Evolutionary conservation across 371 early-diverging fungal genomes (phyloP), one percentile per base, ranked within the genome.

Genomic region (Zancudomyces culisetae): DNA sequence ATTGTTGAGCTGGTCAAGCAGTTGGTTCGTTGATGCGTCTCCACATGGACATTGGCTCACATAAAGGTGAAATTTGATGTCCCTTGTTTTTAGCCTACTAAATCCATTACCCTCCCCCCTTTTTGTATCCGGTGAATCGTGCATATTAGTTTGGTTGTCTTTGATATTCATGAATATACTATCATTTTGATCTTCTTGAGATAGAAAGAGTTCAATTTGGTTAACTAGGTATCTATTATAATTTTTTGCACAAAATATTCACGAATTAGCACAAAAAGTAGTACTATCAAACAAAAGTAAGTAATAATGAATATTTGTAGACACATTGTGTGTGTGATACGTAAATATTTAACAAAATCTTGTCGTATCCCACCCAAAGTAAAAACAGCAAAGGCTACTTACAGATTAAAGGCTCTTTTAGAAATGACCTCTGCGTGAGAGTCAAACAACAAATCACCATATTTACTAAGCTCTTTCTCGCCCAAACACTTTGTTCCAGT

Each of bases 401-500:
- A 35, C 80, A 71, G 72, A 42, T 81, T 64, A 54, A 87, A 78
- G 8, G 77, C 78, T 54, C 90, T 72, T 12, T 86, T 76, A 21
- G 87, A 83, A 23, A 90, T 64, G 0, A 85, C 70, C 60, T 90
- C 90, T 13, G 87, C 90, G 62, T 90, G 90, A 56, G 75, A 72
- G 65, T 90, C 90, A 61, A 81, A 79, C 3, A 90, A 61, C 8
- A 70, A 49, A 53, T 79, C 76, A 26, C 87, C 87, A 27, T 63
- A 61, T 3, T 56, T 58, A 52, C 70, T 64, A 29, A 81, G 69
- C 60, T 78, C 76, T 51, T 68, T 68, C 49, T 66, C 63, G n/a
- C 77, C 69, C 43, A 83, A 67, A 50, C 90, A 90, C 68, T 88
- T 90, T 43, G 87, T 73, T 12, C 90, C 90, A 3, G 87, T 85